These are phyloP conservation scores for Lentinus brumalis DNA, from an alignment of 768 basidiomycete species.

Conservation along the genomic window DNA sequence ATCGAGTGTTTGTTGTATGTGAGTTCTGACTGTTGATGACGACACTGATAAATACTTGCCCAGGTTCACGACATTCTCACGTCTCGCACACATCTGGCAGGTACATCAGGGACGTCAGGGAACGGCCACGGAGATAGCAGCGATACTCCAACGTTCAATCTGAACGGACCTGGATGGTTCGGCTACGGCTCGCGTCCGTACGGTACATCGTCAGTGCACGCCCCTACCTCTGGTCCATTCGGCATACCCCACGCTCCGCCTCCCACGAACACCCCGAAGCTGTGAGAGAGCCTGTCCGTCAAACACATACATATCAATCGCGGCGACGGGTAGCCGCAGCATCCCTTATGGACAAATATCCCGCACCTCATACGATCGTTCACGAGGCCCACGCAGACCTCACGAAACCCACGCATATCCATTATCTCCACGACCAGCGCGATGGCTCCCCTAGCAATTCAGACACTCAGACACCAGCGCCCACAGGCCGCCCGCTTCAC, in stretches of 20 bases:
- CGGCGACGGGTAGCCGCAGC: no score
- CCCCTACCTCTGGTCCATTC: slow-evolving; percentile 4
- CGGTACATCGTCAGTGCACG: slow-evolving; percentile 4
- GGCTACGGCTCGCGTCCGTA: slow-evolving; percentile 16
- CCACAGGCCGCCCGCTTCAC: no score
- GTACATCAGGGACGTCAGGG: not conserved
- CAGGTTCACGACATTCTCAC: slow-evolving; percentile 26
- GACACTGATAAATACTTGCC: not conserved
- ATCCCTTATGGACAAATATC: no score
- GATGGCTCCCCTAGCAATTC: no score
- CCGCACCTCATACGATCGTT: no score
- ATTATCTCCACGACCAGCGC: no score
- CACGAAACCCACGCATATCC: no score
- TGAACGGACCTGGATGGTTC: slow-evolving; percentile 13
- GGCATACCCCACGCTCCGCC: slow-evolving; percentile 11
- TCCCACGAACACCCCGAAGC: slow-evolving; percentile 18
- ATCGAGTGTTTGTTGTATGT: not conserved
- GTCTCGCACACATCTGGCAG: slow-evolving; percentile 6
- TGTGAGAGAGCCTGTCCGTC: slow-evolving; percentile 7
- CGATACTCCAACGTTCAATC: slow-evolving; percentile 1
- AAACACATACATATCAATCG: not conserved
- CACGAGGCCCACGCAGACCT: no score
- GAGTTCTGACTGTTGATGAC: not conserved
- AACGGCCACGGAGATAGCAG: not conserved
- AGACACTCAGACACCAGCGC: no score